Evolutionary conservation across 1,284 basidiomycete species (phyloP), one percentile per base, ranked within the genome.

Genomic region (Apiotrichum brassicae): DNA sequence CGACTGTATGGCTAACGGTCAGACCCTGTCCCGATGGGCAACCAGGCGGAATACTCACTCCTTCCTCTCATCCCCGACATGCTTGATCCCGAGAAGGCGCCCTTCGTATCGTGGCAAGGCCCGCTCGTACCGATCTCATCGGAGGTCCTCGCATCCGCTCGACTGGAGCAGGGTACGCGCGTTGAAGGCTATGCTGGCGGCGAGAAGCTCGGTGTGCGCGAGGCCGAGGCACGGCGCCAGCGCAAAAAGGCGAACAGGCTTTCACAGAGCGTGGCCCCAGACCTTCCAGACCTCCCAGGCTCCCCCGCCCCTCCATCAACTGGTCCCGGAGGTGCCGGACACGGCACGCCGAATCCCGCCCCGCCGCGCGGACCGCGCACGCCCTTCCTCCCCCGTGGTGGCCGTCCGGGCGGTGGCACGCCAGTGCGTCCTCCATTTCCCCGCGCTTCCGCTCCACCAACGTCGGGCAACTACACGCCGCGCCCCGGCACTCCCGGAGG

Each of bases 1-100:
- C n/a, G n/a, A n/a, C n/a, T n/a, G n/a, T n/a, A n/a, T n/a, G n/a
- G n/a, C 44, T 36, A 18, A 42, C 39, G 8, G 39, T 42, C 41
- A 69, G 66, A 69, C 46, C 66, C 65, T 2, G 56, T 57, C 24
- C 66, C 66, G 2, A 45, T 59, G 28, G 65, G 65, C 16, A 57
- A 56, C 23, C 57, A 59, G 35, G 43, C 48, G 12, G 55, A 61
- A 35, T 44, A 53, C 46, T 44, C 55, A 2, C 55, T 68, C 22
- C 48, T 67, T 14, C 61, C 62, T 0, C 53, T 67, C 14, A 36
- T 51, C 1, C 34, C 42, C 24, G 54, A 53, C 20, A 47, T 36
- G 25, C 40, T 47, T 16, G 37, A 49, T 18, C 49, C 36, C 5
- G 37, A 23, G 28, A 36, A 39, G 4, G 47, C 46, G 9, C 44